Percentiles rank a stretch among this genome's conserved stretches.
Evolutionary conservation across 2,329 filamentous ascomycete genomes (phyloP).

Genomic region (Aureobasidium sp.): DNA sequence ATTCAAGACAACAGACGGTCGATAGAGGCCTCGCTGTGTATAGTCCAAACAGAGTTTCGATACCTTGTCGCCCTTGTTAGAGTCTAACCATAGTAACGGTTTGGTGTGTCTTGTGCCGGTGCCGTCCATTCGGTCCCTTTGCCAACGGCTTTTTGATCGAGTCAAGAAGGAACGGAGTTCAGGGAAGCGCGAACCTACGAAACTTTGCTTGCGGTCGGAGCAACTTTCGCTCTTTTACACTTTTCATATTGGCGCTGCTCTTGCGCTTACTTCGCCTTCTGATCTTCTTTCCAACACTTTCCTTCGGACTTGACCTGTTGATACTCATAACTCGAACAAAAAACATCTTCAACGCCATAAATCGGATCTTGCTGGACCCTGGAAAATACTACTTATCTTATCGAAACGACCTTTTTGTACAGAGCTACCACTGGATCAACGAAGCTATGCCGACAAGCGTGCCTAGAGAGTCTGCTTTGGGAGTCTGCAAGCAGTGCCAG

Average conservation of each 20-base stretch:
- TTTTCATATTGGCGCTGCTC: neutral
- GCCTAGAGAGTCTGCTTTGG: neutral
- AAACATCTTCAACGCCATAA: neutral
- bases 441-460: neutral
- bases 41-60: neutral
- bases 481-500: slow-evolving; percentile 49
- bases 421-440: neutral
- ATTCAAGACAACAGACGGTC: too few relatives aligned
- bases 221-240: neutral
- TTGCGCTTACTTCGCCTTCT: neutral
- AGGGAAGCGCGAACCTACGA: neutral
- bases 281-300: neutral
- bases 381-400: neutral
- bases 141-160: slow-evolving; percentile 2
- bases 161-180: neutral
- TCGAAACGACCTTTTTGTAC: neutral
- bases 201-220: neutral
- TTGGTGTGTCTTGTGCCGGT: neutral
- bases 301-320: neutral
- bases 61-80: neutral
- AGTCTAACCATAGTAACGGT: neutral
- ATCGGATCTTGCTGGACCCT: neutral
- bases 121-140: neutral
- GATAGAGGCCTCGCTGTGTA: neutral
- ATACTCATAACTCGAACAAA: neutral